Evolutionary conservation across 768 basidiomycete genomes (phyloP), one percentile per base, ranked within the genome.

Genomic region (Pulveroboletus sp.): DNA sequence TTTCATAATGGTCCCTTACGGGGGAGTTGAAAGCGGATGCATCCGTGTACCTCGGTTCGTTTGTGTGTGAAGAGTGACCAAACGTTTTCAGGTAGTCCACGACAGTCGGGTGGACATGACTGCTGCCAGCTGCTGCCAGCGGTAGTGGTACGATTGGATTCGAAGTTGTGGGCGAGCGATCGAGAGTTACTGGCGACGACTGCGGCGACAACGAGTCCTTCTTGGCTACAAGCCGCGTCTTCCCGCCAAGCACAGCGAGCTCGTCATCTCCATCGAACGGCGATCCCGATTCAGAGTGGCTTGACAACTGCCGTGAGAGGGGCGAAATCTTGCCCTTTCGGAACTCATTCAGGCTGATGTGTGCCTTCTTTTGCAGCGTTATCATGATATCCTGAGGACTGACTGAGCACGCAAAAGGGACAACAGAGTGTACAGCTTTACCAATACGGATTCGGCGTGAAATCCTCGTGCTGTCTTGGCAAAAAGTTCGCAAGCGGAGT

Each of bases 121-220:
- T 76, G 42, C 72, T 64, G 13, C 74, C 73, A 5, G 78, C 71
- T 17, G 78, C 71, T 17, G 77, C 74, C 34, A 89, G 62, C 3
- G 85, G 85, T 6, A 89, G 69, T 16, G 87, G 86, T 9, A 89
- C 82, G 22, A 88, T 75, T 2, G 86, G 86, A 56, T 86, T 83
- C 40, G 75, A 76, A 10, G 85, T 81, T n/a, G 72, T 78, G 8
- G 87, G 87, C 8, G 86, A 89, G 35, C 81, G 77, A 20, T 86
- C 81, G 41, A 79, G 53, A 43, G 69, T 50, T 49, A 57, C 45
- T 57, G 71, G 60, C 2, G 63, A 58, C 23, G 83, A 63, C 30
- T 72, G 70, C 2, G 79, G 79, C 14, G 82, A 81, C 31, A 73
- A 63, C 0, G 79, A 77, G 51, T 84, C 81, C 53, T 74, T 82